Base-by-base conservation (phyloP, 2,329 filamentous ascomycete genomes). In the Penicillium sp. region DNA sequence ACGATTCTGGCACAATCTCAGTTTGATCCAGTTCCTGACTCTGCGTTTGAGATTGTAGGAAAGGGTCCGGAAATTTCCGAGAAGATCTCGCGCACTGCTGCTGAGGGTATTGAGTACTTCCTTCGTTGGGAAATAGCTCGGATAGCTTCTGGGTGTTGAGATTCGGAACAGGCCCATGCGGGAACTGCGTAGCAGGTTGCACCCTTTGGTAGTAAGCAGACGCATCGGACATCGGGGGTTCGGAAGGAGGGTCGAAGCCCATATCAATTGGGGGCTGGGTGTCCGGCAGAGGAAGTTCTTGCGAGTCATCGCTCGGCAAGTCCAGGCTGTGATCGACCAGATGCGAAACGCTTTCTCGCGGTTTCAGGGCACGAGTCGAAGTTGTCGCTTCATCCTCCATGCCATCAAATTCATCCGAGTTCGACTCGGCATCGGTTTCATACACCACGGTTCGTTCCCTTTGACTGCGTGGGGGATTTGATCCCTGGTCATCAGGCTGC, bases 381-480 rank as follows among this genome's bases (percentile, higher is more conserved):
- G 55, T 53, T 17, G 49, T 50, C 24, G 59, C 46, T 29, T 34
- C 39, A 39, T 56, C 49, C 3, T 61, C 50, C 13, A 48, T 18
- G 7, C 59, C 59, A 32, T 67, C 56, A 13, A 58, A 48, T 7
- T 71, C 69, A 20, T 61, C 65, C 23, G 66, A 64, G 12, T 74
- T 69, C 10, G 67, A 62, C n/a, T 75, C 73, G 2, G 64, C 71
- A 55, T 75, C 73, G 2, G 73, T 76, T 46, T 75, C 73, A 56
- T 75, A 75, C 12, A 76, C 56, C n/a, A 76, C 65, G 2, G 62
- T 70, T 42, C 63, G 65, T 30, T 66, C 61, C 12, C 55, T 60
- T 29, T 57, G 56, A 6, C 48, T 48, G 3, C 42, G 43, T 20
- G 17, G 34, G 23, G 30, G 17, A 17, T 48, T 52, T 7, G 37